A percentile compares a stretch with the other conserved stretches of the same genome.
phyloP scores from a whole-genome alignment of 148 eudicot genomes.

The Selenicereus undatus region DNA sequence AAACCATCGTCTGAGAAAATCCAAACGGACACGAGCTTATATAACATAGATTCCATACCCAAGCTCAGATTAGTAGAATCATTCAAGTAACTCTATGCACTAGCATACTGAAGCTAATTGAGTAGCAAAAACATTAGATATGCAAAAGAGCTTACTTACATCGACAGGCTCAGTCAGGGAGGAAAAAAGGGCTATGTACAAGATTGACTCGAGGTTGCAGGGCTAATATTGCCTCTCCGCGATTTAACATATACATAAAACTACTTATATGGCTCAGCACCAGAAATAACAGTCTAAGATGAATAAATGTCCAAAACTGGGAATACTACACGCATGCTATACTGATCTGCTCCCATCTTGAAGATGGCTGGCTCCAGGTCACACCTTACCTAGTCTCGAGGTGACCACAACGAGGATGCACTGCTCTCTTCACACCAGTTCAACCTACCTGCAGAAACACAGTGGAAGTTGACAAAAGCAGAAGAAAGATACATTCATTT shows the following conservation, averaged over 20 bases:
- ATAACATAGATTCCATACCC: neutral
- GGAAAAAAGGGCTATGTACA: conserved; percentile 32
- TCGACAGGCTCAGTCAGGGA: conserved; percentile 28
- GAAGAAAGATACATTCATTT: neutral
- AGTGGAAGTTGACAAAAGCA: neutral
- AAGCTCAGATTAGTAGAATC: neutral
- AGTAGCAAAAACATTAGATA: conserved; percentile 18
- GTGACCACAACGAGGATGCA: neutral
- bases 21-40: neutral
- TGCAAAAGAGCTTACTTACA: conserved; percentile 44
- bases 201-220: conserved; percentile 13
- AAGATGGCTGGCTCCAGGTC: conserved; percentile 16
- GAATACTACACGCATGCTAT: conserved; percentile 25
- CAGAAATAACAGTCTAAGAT: conserved; percentile 29
- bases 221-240: conserved; percentile 30
- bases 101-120: conserved; percentile 3
- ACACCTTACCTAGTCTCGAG: conserved; percentile 14
- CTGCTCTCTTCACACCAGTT: conserved; percentile 15
- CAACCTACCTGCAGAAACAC: conserved; percentile 14
- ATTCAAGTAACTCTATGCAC: neutral
- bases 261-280: conserved; percentile 24
- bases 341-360: conserved; percentile 4
- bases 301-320: conserved; percentile 41
- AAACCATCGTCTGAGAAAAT: neutral
- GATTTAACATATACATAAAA: conserved; percentile 30